Evolutionary conservation across 2,329 filamentous ascomycete species (phyloP).

Genomic region (Trichoderma polysporum): DNA sequence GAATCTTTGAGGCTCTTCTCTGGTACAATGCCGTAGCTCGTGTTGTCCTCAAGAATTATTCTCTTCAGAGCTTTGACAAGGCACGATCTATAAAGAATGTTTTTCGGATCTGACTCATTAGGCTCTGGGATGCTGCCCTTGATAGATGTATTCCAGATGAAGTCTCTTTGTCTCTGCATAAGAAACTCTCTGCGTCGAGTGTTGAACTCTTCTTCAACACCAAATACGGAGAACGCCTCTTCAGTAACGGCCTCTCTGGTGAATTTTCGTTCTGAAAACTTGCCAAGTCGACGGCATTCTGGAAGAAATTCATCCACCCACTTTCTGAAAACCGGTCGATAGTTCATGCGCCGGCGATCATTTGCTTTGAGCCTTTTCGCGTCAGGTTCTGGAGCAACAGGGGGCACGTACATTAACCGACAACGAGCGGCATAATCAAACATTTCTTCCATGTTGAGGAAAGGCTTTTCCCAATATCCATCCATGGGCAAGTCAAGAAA

Average conservation of each 20-base stretch:
- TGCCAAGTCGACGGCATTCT: conserved; percentile 42
- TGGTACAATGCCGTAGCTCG: conserved; percentile 37
- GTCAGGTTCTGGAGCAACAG: conserved; percentile 29
- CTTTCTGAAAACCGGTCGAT: conserved; percentile 55
- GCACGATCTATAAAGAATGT: conserved; percentile 34
- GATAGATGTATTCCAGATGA: conserved; percentile 48
- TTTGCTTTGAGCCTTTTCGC: conserved; percentile 47
- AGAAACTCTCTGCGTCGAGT: conserved; percentile 43
- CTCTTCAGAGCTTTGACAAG: conserved; percentile 46
- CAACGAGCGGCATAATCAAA: conserved; percentile 61
- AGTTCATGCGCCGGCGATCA: conserved; percentile 56
- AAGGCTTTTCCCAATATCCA: conserved; percentile 53
- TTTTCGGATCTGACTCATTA: conserved; percentile 27
- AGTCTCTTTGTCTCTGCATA: conserved; percentile 40
- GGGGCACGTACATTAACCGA: conserved; percentile 54
- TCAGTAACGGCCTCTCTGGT: conserved; percentile 48
- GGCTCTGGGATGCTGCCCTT: conserved; percentile 37
- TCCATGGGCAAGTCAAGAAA: conserved; percentile 61
- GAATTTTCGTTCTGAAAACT: conserved; percentile 31
- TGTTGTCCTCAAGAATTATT: conserved; percentile 49
- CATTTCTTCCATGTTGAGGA: conserved; percentile 53
- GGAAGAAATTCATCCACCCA: conserved; percentile 68
- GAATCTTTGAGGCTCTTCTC: conserved; percentile 32
- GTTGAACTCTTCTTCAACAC: conserved; percentile 45
- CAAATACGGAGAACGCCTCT: conserved; percentile 55